Base-by-base conservation (phyloP, 2,329 filamentous ascomycete genomes). In the Leptodontidium sp. region DNA sequence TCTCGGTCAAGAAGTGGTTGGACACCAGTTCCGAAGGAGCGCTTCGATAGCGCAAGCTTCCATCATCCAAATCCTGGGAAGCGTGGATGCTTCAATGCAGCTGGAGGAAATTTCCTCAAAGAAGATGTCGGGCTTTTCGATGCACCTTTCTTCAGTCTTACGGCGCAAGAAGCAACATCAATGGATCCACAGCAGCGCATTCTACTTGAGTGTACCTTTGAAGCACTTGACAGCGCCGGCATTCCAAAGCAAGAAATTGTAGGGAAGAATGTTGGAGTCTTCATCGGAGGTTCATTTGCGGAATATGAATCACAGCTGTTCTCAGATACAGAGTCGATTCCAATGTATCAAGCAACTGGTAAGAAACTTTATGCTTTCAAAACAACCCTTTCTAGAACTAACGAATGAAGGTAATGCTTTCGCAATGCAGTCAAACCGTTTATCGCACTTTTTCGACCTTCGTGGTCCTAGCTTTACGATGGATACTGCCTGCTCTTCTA, bases 401-500 rank as follows among this genome's bases (percentile, higher is more conserved):
- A 59, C 49, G 55, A 24, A 40, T 17, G 15, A 12, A 71, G 69
- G 75, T 21, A 75, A 71, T 50, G 73, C 73, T n/a, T 61, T 63
- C 26, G 68, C 68, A 12, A 84, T 87, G 68, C 81, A 87, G 77
- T 75, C 85, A 2, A 88, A 88, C 72, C 82, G 86, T 0, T 81
- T 88, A 26, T 87, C 85, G 0, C 85, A 88, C 73, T 83, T 81
- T 68, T 87, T 86, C 75, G 83, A 88, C 71, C 78, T 88, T 11
- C 81, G 82, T 15, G 87, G 87, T 0, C 85, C 86, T 2, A 87
- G 85, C 71, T 81, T 88, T 76, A 88, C 85, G 0, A 61, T 77
- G 35, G 71, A 76, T 67, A 89, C 87, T 0, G 87, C 86, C 40
- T 90, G 87, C 75, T 87, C 85, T 47, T 85, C 84, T 2, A 86